Conservation (phyloP, 1,139 yeast genomes). For the Geotrichum citri-aurantii region DNA sequence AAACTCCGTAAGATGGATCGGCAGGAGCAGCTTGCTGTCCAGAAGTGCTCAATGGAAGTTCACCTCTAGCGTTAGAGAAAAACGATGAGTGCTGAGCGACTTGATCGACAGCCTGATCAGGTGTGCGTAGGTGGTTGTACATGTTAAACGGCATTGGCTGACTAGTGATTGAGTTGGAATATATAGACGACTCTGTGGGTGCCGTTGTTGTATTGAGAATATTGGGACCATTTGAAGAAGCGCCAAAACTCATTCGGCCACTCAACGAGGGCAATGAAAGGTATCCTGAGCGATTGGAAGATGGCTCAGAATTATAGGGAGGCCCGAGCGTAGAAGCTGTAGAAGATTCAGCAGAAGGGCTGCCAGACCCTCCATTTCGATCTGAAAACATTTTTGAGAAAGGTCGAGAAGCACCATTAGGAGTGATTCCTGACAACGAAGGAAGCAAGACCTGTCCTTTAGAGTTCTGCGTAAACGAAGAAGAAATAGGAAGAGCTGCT, state of each 20-base stretch:
- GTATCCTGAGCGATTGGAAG: constrained; percentile 4
- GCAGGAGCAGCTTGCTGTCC: constrained; percentile 7
- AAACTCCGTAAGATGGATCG: constrained; percentile 15
- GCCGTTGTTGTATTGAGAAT: background rate
- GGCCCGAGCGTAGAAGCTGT: background rate
- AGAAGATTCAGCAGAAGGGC: background rate
- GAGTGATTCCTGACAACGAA: constrained; percentile 5
- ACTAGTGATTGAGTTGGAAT: constrained; percentile 9
- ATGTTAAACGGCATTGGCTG: constrained; percentile 12
- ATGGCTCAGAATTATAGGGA: background rate
- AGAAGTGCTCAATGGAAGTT: constrained; percentile 3
- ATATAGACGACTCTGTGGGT: constrained; percentile 2
- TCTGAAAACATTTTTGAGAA: constrained; percentile 1
- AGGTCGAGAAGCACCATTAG: background rate
- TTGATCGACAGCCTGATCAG: constrained; percentile 9
- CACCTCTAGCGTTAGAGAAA: constrained; percentile 8
- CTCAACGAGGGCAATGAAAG: background rate
- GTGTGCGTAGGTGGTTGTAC: constrained; percentile 9
- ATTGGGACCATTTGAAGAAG: background rate
- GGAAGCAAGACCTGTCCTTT: constrained; percentile 11
- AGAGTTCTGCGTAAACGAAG: background rate
- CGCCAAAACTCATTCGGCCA: background rate
- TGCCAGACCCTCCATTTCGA: background rate
- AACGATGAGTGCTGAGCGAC: constrained; percentile 10
- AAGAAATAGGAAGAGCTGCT: constrained; percentile 5